phyloP scores from a whole-genome alignment of 2,329 filamentous ascomycete species.

The Rhinocladiella mackenziei region DNA sequence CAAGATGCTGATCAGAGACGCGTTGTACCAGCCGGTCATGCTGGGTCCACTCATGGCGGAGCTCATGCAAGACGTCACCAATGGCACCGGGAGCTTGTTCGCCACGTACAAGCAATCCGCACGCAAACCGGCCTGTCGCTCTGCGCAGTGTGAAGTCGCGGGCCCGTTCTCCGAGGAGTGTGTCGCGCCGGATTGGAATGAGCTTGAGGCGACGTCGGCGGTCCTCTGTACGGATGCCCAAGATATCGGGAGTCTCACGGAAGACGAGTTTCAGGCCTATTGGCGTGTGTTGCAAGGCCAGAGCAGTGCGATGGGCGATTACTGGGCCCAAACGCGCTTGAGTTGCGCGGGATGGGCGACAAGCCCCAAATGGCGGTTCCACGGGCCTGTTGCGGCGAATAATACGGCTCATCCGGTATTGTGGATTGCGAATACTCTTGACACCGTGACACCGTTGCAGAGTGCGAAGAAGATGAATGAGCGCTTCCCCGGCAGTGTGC shows the following conservation, averaged over 20 bases:
- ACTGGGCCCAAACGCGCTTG: slow-evolving; percentile 12
- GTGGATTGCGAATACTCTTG: slow-evolving; percentile 30
- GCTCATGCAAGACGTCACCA: slow-evolving; percentile 15
- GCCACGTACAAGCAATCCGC: slow-evolving; percentile 16
- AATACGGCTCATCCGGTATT: slow-evolving; percentile 30
- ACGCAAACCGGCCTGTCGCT: slow-evolving; percentile 11
- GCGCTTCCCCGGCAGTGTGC: slow-evolving; percentile 29
- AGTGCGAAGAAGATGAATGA: slow-evolving; percentile 30
- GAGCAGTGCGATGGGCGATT: slow-evolving; percentile 12
- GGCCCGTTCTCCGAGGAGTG: slow-evolving; percentile 12
- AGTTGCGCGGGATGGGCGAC: slow-evolving; percentile 25
- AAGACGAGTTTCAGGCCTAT: slow-evolving; percentile 17
- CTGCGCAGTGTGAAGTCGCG: slow-evolving; percentile 5
- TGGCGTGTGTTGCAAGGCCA: slow-evolving; percentile 32
- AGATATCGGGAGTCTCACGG: slow-evolving; percentile 13
- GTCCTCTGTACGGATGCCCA: slow-evolving; percentile 20
- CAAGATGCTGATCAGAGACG: slow-evolving; percentile 38
- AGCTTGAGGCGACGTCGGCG: slow-evolving; percentile 14
- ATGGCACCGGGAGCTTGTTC: slow-evolving; percentile 12
- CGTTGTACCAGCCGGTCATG: slow-evolving; percentile 12
- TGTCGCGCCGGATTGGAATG: slow-evolving; percentile 9
- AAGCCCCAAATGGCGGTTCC: slow-evolving; percentile 29
- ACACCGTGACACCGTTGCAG: slow-evolving; percentile 30
- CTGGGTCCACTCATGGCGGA: slow-evolving; percentile 13
- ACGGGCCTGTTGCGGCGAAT: slow-evolving; percentile 26